Evolutionary conservation across 371 early-diverging fungal species (phyloP).

Genomic region (Cokeromyces recurvatus): DNA sequence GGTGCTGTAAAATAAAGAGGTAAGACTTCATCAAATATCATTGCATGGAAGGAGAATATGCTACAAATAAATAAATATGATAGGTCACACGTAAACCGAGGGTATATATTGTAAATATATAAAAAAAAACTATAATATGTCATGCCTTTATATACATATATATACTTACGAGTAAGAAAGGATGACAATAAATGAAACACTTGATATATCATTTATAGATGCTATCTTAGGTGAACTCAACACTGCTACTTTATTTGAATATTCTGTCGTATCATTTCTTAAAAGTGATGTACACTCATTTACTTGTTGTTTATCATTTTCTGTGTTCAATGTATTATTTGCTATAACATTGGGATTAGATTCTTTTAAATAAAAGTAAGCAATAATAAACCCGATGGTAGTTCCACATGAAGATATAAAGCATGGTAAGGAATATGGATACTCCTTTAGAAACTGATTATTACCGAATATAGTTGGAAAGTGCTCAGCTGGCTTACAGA

Average conservation of each 20-base stretch:
- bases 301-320: too few species aligned
- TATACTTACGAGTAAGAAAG: constrained; percentile 36
- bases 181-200: constrained; percentile 28
- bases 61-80: constrained; percentile 8
- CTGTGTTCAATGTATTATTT: too few species aligned
- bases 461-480: constrained; percentile 71
- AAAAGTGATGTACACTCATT: constrained; percentile 4
- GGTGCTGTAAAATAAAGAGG: constrained; percentile 60
- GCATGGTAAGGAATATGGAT: constrained; percentile 89
- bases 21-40: constrained; percentile 74
- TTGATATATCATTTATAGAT: constrained; percentile 17
- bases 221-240: too few species aligned
- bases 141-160: too few species aligned
- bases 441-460: constrained; percentile 54
- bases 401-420: constrained; percentile 63
- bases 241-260: too few species aligned
- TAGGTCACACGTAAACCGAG: too few species aligned
- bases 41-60: constrained; percentile 60
- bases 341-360: constrained; percentile 43
- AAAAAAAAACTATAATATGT: too few species aligned
- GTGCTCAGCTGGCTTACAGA: constrained; percentile 68
- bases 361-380: constrained; percentile 72
- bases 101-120: too few species aligned
- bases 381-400: constrained; percentile 62
- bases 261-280: too few species aligned